Evolutionary conservation across 257 asterid genomes (phyloP).

Genomic region (Plantago elongata): DNA sequence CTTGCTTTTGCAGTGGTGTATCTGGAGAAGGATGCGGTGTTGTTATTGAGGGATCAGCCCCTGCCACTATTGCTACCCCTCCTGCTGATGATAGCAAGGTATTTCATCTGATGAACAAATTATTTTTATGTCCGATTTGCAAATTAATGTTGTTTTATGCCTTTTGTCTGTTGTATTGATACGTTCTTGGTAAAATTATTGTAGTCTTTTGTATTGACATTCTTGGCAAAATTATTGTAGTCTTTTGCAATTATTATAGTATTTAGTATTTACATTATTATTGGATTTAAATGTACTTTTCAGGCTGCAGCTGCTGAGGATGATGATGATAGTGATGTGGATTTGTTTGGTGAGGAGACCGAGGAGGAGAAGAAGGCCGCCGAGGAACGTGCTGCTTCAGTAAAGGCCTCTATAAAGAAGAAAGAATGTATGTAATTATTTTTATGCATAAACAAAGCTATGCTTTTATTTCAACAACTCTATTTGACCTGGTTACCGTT

Average conservation of each 20-base stretch:
- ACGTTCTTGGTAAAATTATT: background rate
- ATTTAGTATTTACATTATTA: no score
- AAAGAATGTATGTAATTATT: constrained; percentile 59
- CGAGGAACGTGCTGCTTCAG: constrained; percentile 87
- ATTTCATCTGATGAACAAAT: no score
- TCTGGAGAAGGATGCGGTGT: constrained; percentile 62
- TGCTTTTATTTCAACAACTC: no score
- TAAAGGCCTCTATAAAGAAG: constrained; percentile 81
- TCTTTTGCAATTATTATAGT: no score
- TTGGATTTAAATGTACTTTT: no score
- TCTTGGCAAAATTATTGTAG: no score
- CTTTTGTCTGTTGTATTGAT: background rate
- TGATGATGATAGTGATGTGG: constrained; percentile 78
- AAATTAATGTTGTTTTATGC: background rate
- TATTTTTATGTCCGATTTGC: background rate
- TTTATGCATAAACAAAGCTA: no score
- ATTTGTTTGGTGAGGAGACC: constrained; percentile 91
- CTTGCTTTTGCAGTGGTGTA: constrained; percentile 50
- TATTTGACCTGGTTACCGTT: background rate
- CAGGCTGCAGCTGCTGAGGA: constrained; percentile 78
- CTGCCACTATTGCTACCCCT: constrained; percentile 46
- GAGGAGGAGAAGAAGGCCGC: constrained; percentile 96
- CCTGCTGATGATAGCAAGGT: constrained; percentile 50
- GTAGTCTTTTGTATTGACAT: no score
- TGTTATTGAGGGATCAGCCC: constrained; percentile 46